Conservation (phyloP, 805 yeast genomes). For the Limtongozyma cylindracea region DNA sequence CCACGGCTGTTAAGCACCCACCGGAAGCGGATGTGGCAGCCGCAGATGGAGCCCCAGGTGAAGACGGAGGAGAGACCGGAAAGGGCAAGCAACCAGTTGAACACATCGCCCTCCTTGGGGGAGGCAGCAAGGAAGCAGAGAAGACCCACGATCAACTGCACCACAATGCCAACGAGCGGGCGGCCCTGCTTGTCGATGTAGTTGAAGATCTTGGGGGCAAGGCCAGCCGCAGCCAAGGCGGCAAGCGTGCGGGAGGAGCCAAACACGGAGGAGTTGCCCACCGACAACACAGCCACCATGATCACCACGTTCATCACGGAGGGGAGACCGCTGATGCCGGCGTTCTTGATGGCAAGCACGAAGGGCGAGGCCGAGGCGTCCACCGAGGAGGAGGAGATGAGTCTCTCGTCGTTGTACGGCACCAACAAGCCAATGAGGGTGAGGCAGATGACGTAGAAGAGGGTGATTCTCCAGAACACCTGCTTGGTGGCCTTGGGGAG, state of each 20-base stretch:
- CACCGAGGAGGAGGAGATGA: constrained; percentile 16
- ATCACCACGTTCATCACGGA: constrained; percentile 55
- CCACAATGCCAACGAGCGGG: constrained; percentile 17
- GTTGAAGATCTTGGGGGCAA: constrained; percentile 26
- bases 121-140: constrained; percentile 18
- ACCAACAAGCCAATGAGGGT: constrained; percentile 30
- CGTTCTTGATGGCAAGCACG: constrained; percentile 41
- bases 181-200: constrained; percentile 24
- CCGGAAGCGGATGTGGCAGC: constrained; percentile 22
- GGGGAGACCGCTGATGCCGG: constrained; percentile 40
- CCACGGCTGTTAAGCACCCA: constrained; percentile 40
- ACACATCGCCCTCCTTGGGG: constrained; percentile 23
- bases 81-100: constrained; percentile 23
- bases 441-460: constrained; percentile 8
- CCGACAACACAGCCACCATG: constrained; percentile 28
- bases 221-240: constrained; percentile 45
- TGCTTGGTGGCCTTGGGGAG: background rate
- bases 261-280: constrained; percentile 37
- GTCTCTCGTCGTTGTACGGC: constrained; percentile 22
- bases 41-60: constrained; percentile 22
- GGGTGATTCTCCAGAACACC: background rate
- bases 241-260: constrained; percentile 48
- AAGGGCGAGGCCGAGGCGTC: constrained; percentile 29
- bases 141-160: constrained; percentile 14
- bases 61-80: constrained; percentile 21